A percentile compares a stretch with the other conserved stretches of the same genome.
Conservation (phyloP, 306 rosid species). For the Fragaria ananassa region DNA sequence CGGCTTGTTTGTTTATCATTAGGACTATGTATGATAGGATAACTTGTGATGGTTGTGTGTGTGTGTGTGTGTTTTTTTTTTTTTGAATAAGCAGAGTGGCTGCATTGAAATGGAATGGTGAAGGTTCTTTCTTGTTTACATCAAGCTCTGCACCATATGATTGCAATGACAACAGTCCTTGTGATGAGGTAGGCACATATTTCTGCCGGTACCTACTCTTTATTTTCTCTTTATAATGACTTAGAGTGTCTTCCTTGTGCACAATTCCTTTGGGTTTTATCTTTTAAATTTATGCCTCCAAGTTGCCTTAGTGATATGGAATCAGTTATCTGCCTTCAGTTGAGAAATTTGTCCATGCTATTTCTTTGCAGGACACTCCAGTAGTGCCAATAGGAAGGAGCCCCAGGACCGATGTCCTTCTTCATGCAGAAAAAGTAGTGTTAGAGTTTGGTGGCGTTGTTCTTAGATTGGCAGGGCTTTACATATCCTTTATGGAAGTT, state of each 20-base stretch:
- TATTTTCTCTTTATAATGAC: slow-evolving; percentile 15
- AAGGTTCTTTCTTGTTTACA: slow-evolving; percentile 82
- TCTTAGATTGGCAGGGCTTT: slow-evolving; percentile 84
- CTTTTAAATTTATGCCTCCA: background rate
- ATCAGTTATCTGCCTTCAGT: background rate
- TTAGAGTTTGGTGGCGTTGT: slow-evolving; percentile 77
- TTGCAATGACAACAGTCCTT: slow-evolving; percentile 74
- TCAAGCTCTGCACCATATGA: slow-evolving; percentile 95
- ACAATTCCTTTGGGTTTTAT: background rate
- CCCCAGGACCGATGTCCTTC: slow-evolving; percentile 80
- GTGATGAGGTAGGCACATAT: slow-evolving; percentile 62
- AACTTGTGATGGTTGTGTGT: slow-evolving; percentile 23
- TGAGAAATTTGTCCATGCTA: slow-evolving; percentile 11
- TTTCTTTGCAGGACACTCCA: slow-evolving; percentile 63
- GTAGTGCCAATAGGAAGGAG: slow-evolving; percentile 88
- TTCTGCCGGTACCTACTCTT: slow-evolving; percentile 4
- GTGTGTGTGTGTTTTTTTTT: background rate
- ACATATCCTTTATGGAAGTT: slow-evolving; percentile 69
- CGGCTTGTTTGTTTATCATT: background rate
- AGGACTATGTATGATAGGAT: background rate
- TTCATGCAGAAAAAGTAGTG: slow-evolving; percentile 74
- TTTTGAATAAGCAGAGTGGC: slow-evolving; percentile 52
- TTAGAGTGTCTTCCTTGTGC: background rate
- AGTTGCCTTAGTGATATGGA: slow-evolving; percentile 12
- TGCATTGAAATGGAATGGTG: slow-evolving; percentile 70